Evolutionary conservation across 345 rosid genomes (phyloP).

Genomic region (Laguncularia racemosa): DNA sequence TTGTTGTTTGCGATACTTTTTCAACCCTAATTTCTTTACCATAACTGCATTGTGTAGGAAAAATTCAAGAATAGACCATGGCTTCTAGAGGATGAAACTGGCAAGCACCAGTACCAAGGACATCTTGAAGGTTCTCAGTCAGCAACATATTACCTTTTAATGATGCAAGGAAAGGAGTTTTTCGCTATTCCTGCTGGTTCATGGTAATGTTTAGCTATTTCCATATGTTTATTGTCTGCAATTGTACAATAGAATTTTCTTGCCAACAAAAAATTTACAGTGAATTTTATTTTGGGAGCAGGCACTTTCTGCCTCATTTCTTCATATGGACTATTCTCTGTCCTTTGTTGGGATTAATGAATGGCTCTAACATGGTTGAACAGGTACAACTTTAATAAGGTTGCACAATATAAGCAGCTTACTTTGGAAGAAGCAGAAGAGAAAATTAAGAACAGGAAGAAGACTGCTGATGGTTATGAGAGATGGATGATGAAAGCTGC

Average conservation of each 20-base stretch:
- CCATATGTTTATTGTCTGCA: not conserved
- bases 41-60: slow-evolving; percentile 38
- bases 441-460: slow-evolving; percentile 91
- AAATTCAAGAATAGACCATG: slow-evolving; percentile 93
- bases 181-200: slow-evolving; percentile 93
- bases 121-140: slow-evolving; percentile 96
- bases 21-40: not conserved
- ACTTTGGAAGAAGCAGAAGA: slow-evolving; percentile 98
- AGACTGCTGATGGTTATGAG: slow-evolving; percentile 93
- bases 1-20: not conserved
- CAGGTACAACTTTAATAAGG: slow-evolving; percentile 88
- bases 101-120: slow-evolving; percentile 86
- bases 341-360: slow-evolving; percentile 5
- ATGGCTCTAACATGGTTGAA: too few species aligned
- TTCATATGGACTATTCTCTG: not conserved
- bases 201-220: slow-evolving; percentile 41
- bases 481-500: slow-evolving; percentile 99
- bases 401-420: slow-evolving; percentile 94
- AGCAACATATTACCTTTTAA: slow-evolving; percentile 84
- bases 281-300: too few species aligned
- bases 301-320: not conserved
- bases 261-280: too few species aligned
- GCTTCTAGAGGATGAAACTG: slow-evolving; percentile 95
- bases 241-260: too few species aligned
- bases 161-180: slow-evolving; percentile 80